Evolutionary conservation across 257 asterid species (phyloP).

Genomic region (Ajuga chamaepitys): DNA sequence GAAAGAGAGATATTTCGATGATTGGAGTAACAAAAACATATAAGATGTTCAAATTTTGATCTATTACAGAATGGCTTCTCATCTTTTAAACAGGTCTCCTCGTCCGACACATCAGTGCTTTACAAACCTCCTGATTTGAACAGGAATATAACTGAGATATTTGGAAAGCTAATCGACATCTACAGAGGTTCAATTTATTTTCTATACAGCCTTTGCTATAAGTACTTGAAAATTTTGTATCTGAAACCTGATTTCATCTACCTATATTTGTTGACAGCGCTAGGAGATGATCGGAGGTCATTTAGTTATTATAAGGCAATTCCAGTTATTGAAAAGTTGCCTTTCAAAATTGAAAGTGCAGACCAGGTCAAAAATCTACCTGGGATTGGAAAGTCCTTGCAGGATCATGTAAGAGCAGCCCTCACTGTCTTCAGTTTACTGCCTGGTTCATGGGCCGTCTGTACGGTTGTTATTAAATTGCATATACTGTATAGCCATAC

Average conservation of each 20-base stretch:
- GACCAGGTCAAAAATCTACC: conserved; percentile 86
- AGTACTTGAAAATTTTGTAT: conserved; percentile 7
- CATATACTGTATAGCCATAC: conserved; percentile 5
- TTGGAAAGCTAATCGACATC: conserved; percentile 82
- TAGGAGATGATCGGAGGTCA: conserved; percentile 93
- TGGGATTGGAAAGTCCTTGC: conserved; percentile 83
- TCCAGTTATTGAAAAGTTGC: conserved; percentile 83
- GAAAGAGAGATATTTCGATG: neutral
- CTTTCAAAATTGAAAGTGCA: conserved; percentile 70
- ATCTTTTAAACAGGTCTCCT: conserved; percentile 39
- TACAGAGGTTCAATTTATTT: conserved; percentile 60
- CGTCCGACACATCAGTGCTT: conserved; percentile 44
- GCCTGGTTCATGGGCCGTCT: conserved; percentile 4
- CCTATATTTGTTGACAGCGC: conserved; percentile 42
- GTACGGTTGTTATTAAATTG: conserved; percentile 5
- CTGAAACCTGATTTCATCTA: conserved; percentile 7
- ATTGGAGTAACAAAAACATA: neutral
- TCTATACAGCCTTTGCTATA: conserved; percentile 1
- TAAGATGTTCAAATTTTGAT: neutral
- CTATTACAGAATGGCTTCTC: neutral
- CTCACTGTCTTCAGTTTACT: conserved; percentile 3
- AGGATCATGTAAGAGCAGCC: conserved; percentile 73
- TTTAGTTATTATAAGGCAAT: conserved; percentile 93
- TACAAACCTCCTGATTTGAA: conserved; percentile 89
- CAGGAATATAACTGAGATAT: conserved; percentile 70